Conservation (phyloP, 2,329 filamentous ascomycete genomes). For the Aspergillus luchuensis region DNA sequence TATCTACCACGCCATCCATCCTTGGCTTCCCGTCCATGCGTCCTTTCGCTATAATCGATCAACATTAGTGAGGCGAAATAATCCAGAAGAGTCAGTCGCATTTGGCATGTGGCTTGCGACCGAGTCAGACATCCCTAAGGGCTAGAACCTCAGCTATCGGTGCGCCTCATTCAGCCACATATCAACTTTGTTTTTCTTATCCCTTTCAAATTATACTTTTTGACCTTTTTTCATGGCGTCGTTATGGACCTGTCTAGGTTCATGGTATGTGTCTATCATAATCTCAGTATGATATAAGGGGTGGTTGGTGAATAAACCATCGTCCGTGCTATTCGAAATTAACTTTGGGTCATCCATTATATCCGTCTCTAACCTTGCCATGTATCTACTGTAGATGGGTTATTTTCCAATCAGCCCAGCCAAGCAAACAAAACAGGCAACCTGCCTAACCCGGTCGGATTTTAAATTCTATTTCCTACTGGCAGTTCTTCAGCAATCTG, state of each 20-base stretch:
- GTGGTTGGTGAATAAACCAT: not conserved
- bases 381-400: too few relatives aligned
- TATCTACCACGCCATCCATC: not conserved
- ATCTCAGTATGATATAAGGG: too few relatives aligned
- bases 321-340: not conserved
- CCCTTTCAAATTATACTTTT: too few relatives aligned
- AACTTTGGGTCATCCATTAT: not conserved
- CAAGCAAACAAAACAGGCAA: not conserved
- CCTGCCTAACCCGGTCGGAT: not conserved
- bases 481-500: not conserved
- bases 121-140: constrained; percentile 9
- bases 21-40: constrained; percentile 13
- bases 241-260: not conserved
- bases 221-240: not conserved
- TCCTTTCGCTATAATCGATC: not conserved
- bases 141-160: not conserved
- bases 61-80: too few relatives aligned
- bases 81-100: constrained; percentile 9
- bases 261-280: not conserved
- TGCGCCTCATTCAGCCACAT: not conserved
- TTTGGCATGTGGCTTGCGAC: constrained; percentile 14
- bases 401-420: too few relatives aligned
- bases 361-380: not conserved
- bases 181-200: not conserved
- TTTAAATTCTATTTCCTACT: too few relatives aligned